Percentiles rank a stretch among this genome's conserved stretches.
phyloP scores from a whole-genome alignment of 306 rosid species.

The Fragaria nilgerrensis region DNA sequence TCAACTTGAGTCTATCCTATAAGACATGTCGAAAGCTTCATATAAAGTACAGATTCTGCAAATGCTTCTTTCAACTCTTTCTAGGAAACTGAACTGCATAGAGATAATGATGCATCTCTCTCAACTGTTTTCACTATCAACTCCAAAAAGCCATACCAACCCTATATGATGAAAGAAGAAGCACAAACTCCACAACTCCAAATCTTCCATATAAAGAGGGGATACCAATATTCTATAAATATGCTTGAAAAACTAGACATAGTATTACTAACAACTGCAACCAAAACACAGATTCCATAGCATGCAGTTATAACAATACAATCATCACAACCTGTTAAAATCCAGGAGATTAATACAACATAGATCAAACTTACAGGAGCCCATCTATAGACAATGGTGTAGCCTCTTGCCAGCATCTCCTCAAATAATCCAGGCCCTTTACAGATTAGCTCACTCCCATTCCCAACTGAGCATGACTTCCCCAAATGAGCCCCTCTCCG shows the following conservation, averaged over 20 bases:
- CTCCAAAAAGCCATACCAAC: not conserved
- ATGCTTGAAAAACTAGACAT: not conserved
- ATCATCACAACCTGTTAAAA: constrained; percentile 71
- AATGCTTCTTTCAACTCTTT: not conserved
- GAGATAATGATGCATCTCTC: not conserved
- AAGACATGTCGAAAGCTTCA: not conserved
- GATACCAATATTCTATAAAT: not conserved
- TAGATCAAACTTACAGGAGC: constrained; percentile 58
- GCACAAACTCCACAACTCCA: not conserved
- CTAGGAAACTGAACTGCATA: not conserved
- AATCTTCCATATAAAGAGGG: too few species aligned
- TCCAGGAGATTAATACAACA: constrained; percentile 16
- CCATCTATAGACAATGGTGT: constrained; percentile 79
- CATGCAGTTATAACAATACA: constrained; percentile 21
- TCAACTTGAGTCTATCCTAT: not conserved
- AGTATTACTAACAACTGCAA: too few species aligned
- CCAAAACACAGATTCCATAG: too few species aligned
- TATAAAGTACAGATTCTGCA: not conserved
- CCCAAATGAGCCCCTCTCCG: constrained; percentile 74
- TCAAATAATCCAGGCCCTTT: constrained; percentile 55
- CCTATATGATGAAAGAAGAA: not conserved
- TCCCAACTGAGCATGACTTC: constrained; percentile 10
- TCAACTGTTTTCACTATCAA: not conserved
- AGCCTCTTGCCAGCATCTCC: constrained; percentile 52
- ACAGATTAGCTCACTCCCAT: constrained; percentile 17